Base-by-base conservation (phyloP, 169 alveolate species). In the Nephromyces sp. region DNA sequence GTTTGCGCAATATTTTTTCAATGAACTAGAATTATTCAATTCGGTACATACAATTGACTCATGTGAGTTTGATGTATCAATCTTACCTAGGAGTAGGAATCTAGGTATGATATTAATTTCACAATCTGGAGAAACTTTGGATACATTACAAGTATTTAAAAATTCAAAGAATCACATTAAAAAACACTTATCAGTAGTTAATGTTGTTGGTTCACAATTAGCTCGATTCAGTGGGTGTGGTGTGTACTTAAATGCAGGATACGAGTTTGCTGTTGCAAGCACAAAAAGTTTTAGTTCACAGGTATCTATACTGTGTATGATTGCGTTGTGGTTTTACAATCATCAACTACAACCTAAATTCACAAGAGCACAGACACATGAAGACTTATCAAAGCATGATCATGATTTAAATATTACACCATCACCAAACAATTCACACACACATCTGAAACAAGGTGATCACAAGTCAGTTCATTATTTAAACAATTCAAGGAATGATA, bases 111-210 rank as follows among this genome's bases (percentile, higher is more conserved):
- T 93, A 28, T 87, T 91, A 29, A 83, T 96, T 34, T 87, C 97
- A 8, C 95, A 96, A 70, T 89, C 97, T 32, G 99, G 99, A 4
- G 99, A 96, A 84, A 96, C 99, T 3, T 78, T 92, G 67, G 99
- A 96, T 84, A 76, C 93, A 0, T 84, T 91, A 22, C 88, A 83
- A 32, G 84, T 79, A 28, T 70, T 83, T 52, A 72, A 84, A 52
- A 70, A 80, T 15, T 94, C 95, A 6, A 87, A 86, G 32, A 81
- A 86, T 25, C 70, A 74, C 29, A 92, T 90, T 6, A 78, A 92
- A 22, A 80, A 84, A 32, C 84, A 88, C 52, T 75, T 95, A 31
- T 90, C 95, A 31, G 89, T 95, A 31, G 95, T 93, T 22, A 95
- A 95, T 74, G 85, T 87, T 2, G 97, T 93, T 21, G 97, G 95